Evolutionary conservation across 2,329 filamentous ascomycete species (phyloP), one percentile per base, ranked within the genome.

Genomic region (Phialocephala subalpina): DNA sequence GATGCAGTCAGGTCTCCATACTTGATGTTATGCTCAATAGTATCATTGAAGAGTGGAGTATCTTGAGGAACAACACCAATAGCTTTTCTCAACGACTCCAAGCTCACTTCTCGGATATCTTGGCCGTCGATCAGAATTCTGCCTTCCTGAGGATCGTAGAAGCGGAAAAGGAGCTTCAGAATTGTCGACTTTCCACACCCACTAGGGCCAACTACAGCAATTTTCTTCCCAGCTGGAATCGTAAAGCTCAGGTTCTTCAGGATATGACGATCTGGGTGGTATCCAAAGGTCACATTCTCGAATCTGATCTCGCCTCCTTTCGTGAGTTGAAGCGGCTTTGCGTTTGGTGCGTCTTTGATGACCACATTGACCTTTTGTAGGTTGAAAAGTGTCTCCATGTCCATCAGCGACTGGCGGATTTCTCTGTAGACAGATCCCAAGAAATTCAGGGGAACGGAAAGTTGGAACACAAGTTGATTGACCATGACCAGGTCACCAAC

Each of bases 321-420:
- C 52, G 84, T 84, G 16, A 99, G 84, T 9, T 86, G 80, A 0
- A 99, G 84, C 0, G 91, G 84, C 74, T 90, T 89, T 0, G 95
- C 93, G 73, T 92, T 82, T 1, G 90, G 86, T 62, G 87, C 84
- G 73, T 99, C 94, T 73, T 88, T 90, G 76, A 99, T 92, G 42
- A 87, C 88, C 14, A 97, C 90, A 72, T 98, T 97, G 76, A 98
- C 95, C 78, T 97, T 98, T 79, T 99, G 96, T 36, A 99, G 84
- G 78, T 93, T 97, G 84, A 99, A 99, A 6, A 99, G 86, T 0
- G 96, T 98, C 80, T 98, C 96, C 96, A 99, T 99, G 77, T 99
- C 97, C 38, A 99, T 84, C 53, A 99, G 84, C 25, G 93, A 97
- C 81, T 99, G 96, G 63, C 96, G 87, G 62, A 99, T 86, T 80